Conservation (phyloP, 306 rosid species). For the Prunus mume region DNA sequence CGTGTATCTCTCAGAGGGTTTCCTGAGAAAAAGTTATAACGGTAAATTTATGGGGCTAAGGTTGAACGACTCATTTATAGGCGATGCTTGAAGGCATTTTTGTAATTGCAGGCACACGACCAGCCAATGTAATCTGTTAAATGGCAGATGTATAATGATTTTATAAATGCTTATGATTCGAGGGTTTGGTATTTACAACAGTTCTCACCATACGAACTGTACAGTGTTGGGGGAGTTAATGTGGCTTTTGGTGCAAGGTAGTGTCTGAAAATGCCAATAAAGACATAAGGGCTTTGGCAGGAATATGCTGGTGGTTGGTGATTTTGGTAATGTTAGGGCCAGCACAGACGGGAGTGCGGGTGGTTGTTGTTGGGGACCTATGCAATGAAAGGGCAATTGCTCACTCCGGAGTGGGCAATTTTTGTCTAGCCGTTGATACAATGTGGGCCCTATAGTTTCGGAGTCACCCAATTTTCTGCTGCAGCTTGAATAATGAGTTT, state of each 20-base stretch:
- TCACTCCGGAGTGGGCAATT: no score
- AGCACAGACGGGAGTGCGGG: no score
- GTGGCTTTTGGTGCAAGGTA: no score
- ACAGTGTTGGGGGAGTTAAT: no score
- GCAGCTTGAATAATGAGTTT: no score
- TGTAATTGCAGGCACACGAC: neutral
- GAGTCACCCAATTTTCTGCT: no score
- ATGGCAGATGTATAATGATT: conserved; percentile 11
- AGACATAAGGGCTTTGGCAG: neutral
- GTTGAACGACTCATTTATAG: conserved; percentile 8
- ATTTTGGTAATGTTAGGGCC: no score
- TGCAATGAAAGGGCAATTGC: no score
- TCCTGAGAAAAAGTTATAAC: neutral
- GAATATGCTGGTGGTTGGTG: neutral
- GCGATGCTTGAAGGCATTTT: neutral
- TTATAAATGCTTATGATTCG: neutral
- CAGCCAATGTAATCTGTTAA: neutral
- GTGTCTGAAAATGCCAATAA: neutral
- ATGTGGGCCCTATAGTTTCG: no score
- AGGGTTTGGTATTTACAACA: neutral
- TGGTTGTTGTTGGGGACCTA: no score
- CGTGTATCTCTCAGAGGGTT: conserved; percentile 6
- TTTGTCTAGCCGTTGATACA: no score
- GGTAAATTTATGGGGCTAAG: conserved; percentile 1
- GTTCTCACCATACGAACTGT: no score